Evolutionary conservation across 1,139 yeast genomes (phyloP).

Genomic region (Lizanozyma gosingica): DNA sequence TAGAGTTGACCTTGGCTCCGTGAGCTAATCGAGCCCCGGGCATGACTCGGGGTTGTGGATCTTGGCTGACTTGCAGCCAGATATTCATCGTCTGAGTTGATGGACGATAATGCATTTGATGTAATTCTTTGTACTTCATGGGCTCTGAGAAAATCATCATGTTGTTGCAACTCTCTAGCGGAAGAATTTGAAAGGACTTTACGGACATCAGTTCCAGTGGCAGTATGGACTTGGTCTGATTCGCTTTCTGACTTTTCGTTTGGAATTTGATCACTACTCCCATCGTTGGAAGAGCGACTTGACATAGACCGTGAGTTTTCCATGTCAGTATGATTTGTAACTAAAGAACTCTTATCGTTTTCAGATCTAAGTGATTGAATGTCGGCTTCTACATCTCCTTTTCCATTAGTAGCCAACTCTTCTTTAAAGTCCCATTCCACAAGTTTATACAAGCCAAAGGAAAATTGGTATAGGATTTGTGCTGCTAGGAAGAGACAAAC

Average conservation of each 20-base stretch:
- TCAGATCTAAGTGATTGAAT: not conserved
- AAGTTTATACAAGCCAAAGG: conserved; percentile 63
- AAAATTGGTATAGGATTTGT: conserved; percentile 64
- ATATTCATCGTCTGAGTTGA: conserved; percentile 1
- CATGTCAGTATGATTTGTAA: not conserved
- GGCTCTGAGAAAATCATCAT: conserved; percentile 6
- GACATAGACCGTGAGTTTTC: not conserved
- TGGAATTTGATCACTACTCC: not conserved
- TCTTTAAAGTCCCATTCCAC: conserved; percentile 63
- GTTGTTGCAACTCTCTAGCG: conserved; percentile 1
- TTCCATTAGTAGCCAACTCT: conserved; percentile 11
- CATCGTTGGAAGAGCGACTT: not conserved
- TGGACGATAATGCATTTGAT: not conserved
- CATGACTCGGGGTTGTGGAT: not conserved
- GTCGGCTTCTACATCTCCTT: conserved; percentile 4
- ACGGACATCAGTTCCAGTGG: not conserved
- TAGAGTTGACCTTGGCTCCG: conserved; percentile 8
- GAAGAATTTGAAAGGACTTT: not conserved
- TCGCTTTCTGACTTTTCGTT: too few relatives aligned
- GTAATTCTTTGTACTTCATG: conserved; percentile 2
- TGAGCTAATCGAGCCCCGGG: conserved; percentile 1
- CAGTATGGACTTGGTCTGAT: too few relatives aligned
- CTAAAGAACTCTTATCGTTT: not conserved
- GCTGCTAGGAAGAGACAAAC: conserved; percentile 71
- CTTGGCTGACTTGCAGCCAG: not conserved